Conservation (phyloP, 208 protist species). For the Acanthamoeba lenticulata region DNA sequence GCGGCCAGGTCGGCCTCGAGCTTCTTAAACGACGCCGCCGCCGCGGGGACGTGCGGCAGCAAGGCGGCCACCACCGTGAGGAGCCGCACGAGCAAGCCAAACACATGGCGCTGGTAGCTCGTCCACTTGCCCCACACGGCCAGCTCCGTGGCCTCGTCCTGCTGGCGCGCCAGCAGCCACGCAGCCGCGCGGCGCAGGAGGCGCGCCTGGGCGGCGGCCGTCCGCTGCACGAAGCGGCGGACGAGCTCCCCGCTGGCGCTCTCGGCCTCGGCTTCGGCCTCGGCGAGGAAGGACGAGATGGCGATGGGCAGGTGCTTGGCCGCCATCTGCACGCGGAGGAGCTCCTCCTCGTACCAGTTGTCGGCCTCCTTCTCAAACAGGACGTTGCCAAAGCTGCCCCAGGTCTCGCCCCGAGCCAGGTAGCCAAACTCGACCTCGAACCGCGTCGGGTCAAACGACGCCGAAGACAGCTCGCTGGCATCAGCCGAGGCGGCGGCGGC, state of each 20-base stretch:
- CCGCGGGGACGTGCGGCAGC: neutral
- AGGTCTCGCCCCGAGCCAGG: neutral
- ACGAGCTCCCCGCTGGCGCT: neutral
- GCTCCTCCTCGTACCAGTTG: slow-evolving; percentile 59
- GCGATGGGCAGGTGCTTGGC: slow-evolving; percentile 58
- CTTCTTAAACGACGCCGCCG: neutral
- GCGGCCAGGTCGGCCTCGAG: neutral
- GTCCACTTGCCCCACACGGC: slow-evolving; percentile 41
- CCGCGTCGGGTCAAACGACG: neutral
- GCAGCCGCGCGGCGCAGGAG: neutral
- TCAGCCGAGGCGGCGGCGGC: too few species aligned
- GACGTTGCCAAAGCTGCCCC: slow-evolving; percentile 22
- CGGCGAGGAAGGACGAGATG: neutral
- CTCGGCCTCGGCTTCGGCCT: neutral
- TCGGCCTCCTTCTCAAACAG: slow-evolving; percentile 60
- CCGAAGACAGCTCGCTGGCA: too few species aligned
- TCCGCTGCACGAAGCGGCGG: neutral
- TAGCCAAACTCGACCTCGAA: neutral
- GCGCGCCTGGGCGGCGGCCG: neutral
- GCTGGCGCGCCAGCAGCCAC: neutral
- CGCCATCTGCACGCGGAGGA: slow-evolving; percentile 20
- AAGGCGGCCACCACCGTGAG: neutral
- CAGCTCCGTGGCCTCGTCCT: neutral
- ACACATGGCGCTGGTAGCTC: slow-evolving; percentile 30
- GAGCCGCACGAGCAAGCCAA: neutral